These are phyloP conservation scores for Backusella liffmaniae DNA, from an alignment of 192 early-diverging fungal species.

Conservation along the genomic window DNA sequence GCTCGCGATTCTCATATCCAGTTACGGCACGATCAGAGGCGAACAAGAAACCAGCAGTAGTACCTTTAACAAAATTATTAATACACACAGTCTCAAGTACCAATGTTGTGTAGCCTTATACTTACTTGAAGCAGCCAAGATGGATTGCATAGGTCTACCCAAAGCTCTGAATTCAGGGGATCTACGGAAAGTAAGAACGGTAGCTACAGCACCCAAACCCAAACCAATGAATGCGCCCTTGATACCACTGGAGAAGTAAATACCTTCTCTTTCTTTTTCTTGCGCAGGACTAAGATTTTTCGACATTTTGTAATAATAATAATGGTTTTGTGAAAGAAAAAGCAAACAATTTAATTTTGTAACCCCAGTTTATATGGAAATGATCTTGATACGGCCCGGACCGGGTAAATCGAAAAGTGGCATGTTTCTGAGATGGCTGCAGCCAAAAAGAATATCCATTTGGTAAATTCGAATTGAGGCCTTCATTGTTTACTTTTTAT, in stretches of 20 bases:
- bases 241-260: conserved; percentile 27
- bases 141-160: conserved; percentile 33
- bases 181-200: conserved; percentile 30
- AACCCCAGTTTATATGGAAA: conserved; percentile 6
- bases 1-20: conserved; percentile 31
- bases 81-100: not conserved
- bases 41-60: conserved; percentile 36
- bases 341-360: not conserved
- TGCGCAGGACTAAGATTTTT: conserved; percentile 18
- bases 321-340: not conserved
- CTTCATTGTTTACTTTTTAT: not conserved
- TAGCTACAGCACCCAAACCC: conserved; percentile 37
- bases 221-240: conserved; percentile 40
- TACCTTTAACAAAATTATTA: conserved; percentile 15
- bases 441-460: conserved; percentile 7
- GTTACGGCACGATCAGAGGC: conserved; percentile 32
- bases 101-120: not conserved
- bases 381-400: not conserved
- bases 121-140: conserved; percentile 35
- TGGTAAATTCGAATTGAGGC: not conserved
- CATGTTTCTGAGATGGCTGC: not conserved
- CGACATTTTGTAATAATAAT: not conserved
- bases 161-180: conserved; percentile 34
- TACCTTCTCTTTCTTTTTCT: conserved; percentile 24
- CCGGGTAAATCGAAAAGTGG: conserved; percentile 5